Conservation (phyloP, 768 basidiomycete species). For the Russula virescens region DNA sequence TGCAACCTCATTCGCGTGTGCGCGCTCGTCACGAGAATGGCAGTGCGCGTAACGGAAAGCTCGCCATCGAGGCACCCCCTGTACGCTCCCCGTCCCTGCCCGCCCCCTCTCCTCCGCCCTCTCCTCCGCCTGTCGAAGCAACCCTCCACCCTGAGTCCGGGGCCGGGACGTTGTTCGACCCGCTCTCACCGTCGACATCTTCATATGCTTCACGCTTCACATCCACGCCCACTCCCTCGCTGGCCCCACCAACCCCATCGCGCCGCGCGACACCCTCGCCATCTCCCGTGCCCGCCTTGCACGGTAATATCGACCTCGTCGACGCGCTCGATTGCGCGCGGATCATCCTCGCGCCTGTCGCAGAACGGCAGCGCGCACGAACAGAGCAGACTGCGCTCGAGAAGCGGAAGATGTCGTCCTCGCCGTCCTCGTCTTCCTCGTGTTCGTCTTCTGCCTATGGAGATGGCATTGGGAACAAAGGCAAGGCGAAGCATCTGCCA, state of each 20-base stretch:
- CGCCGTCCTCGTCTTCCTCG: slow-evolving; percentile 2
- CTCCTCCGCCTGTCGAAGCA: slow-evolving; percentile 14
- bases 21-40: slow-evolving; percentile 26
- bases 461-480: slow-evolving; percentile 31
- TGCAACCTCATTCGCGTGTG: slow-evolving; percentile 47
- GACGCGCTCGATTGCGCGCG: slow-evolving; percentile 63
- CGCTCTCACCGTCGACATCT: slow-evolving; percentile 28
- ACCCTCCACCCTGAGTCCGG: background rate
- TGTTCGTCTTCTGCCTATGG: slow-evolving; percentile 28
- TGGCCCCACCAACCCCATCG: slow-evolving; percentile 15
- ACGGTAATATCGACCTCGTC: slow-evolving; percentile 36
- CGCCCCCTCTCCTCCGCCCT: slow-evolving; percentile 22
- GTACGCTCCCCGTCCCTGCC: slow-evolving; percentile 24
- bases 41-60: background rate
- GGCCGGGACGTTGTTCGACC: slow-evolving; percentile 14
- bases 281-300: slow-evolving; percentile 17
- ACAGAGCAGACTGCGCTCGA: slow-evolving; percentile 48
- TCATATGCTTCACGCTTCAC: slow-evolving; percentile 17
- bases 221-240: background rate
- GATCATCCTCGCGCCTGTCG: slow-evolving; percentile 68
- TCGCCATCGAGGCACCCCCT: slow-evolving; percentile 36
- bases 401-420: slow-evolving; percentile 38
- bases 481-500: slow-evolving; percentile 49
- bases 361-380: slow-evolving; percentile 54
- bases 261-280: slow-evolving; percentile 24